These are phyloP conservation scores for Acanthamoeba lenticulata DNA, from an alignment of 208 protist species.

Conservation along the genomic window DNA sequence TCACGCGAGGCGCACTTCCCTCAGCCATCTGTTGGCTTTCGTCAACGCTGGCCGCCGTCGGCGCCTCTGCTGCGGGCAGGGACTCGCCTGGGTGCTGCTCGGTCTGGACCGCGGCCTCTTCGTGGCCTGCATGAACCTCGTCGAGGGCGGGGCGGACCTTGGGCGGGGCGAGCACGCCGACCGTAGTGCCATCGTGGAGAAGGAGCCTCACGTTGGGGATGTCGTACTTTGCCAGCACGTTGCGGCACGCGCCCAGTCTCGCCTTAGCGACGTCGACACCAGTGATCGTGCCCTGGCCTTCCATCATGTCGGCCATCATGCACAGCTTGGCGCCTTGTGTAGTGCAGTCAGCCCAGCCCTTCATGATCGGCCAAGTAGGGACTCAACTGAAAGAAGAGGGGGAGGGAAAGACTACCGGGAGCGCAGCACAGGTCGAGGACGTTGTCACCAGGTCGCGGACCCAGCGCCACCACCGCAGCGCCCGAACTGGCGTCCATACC, in stretches of 20 bases:
- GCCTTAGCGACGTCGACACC: conserved; percentile 71
- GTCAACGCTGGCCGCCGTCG: too few relatives aligned
- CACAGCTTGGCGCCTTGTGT: conserved; percentile 69
- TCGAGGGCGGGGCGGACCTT: neutral
- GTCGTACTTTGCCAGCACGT: conserved; percentile 79
- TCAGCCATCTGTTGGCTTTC: too few relatives aligned
- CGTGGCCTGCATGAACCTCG: too few relatives aligned
- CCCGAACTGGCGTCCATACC: conserved; percentile 80
- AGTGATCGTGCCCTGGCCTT: conserved; percentile 72
- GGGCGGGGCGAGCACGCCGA: conserved; percentile 62
- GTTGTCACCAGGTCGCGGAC: conserved; percentile 71
- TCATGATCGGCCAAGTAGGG: too few relatives aligned
- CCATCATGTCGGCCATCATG: conserved; percentile 72
- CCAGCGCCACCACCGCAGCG: conserved; percentile 73
- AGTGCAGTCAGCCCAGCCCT: too few relatives aligned
- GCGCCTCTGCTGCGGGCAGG: too few relatives aligned
- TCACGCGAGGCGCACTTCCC: neutral
- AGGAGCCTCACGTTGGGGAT: conserved; percentile 74
- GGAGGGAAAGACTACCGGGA: conserved; percentile 60
- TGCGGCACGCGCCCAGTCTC: conserved; percentile 73
- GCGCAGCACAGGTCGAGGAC: conserved; percentile 84
- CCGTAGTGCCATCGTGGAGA: conserved; percentile 74
- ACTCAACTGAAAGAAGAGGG: neutral
- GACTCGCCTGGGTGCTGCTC: too few relatives aligned
- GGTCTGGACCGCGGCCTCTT: neutral